Evolutionary conservation across 768 basidiomycete genomes (phyloP).

Genomic region (Mycena venus): DNA sequence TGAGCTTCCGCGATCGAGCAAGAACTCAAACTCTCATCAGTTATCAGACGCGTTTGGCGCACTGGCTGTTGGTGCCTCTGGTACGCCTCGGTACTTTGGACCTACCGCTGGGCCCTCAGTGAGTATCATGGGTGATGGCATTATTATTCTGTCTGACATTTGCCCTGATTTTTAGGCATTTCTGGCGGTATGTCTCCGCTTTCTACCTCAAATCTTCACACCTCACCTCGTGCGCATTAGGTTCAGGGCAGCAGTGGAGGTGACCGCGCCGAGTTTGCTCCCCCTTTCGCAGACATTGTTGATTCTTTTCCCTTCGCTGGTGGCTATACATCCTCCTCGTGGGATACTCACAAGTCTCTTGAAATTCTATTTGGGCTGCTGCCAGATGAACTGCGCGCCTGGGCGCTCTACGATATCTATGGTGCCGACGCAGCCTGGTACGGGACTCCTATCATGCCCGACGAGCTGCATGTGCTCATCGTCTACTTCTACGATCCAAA

Average conservation of each 20-base stretch:
- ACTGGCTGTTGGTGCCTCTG: background rate
- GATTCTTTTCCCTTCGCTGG: background rate
- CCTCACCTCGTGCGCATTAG: background rate
- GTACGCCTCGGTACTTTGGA: slow-evolving; percentile 19
- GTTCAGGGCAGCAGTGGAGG: background rate
- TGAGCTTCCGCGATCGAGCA: background rate
- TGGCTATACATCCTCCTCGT: background rate
- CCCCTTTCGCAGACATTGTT: background rate
- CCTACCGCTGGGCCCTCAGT: slow-evolving; percentile 26
- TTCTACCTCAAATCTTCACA: background rate
- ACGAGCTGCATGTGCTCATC: slow-evolving; percentile 16
- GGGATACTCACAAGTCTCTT: background rate
- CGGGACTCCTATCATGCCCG: background rate
- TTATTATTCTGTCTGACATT: no score
- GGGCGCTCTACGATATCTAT: slow-evolving; percentile 8
- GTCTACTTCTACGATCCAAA: background rate
- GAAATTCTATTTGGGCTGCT: background rate
- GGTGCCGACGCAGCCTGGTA: background rate
- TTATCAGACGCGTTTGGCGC: slow-evolving; percentile 1
- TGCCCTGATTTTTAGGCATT: no score
- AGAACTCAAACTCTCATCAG: background rate
- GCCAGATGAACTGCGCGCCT: slow-evolving; percentile 8
- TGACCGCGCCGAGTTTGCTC: background rate
- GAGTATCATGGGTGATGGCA: no score
- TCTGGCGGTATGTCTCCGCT: background rate